A percentile compares a stretch with the other conserved stretches of the same genome.
These are phyloP conservation scores for Aspergillus sclerotialis DNA, from an alignment of 2,329 filamentous ascomycete genomes.

Conservation along the genomic window DNA sequence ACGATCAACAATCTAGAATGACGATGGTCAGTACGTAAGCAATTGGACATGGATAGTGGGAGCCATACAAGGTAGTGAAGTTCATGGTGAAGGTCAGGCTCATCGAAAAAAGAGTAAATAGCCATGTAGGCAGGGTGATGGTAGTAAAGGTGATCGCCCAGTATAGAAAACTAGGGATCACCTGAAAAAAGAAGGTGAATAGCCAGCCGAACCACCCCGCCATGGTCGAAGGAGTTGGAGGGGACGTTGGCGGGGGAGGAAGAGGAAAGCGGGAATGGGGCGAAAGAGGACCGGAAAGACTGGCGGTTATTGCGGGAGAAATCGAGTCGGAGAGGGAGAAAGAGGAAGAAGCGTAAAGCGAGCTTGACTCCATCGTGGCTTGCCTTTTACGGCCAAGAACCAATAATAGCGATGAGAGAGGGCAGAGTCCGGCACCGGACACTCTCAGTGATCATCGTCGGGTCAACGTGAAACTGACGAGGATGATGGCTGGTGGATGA, in stretches of 20 bases:
- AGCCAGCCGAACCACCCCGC: slow-evolving; percentile 42
- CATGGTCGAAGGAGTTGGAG: slow-evolving; percentile 28
- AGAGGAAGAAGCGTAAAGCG: slow-evolving; percentile 7
- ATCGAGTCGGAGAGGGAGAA: slow-evolving; percentile 4
- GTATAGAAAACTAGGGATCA: slow-evolving; percentile 58
- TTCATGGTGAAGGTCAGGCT: slow-evolving; percentile 98
- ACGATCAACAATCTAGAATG: slow-evolving; percentile 63
- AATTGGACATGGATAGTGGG: neutral
- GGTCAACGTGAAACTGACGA: no score
- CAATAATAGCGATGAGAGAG: no score
- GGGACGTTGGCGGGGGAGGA: slow-evolving; percentile 21
- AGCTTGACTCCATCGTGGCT: no score
- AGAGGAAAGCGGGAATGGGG: slow-evolving; percentile 13
- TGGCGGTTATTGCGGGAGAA: slow-evolving; percentile 15
- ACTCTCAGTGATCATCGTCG: no score
- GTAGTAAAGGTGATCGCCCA: slow-evolving; percentile 79
- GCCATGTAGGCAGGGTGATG: slow-evolving; percentile 79
- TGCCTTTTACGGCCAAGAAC: no score
- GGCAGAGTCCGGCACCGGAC: no score
- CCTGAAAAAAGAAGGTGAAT: slow-evolving; percentile 43
- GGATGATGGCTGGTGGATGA: no score
- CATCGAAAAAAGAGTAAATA: slow-evolving; percentile 85
- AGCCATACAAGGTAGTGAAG: slow-evolving; percentile 77
- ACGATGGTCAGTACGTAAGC: slow-evolving; percentile 4
- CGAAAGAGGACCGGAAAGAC: slow-evolving; percentile 9